Percentiles rank a stretch among this genome's conserved stretches.
These are phyloP conservation scores for Trapa incisa DNA, from an alignment of 345 rosid genomes.

Conservation along the genomic window DNA sequence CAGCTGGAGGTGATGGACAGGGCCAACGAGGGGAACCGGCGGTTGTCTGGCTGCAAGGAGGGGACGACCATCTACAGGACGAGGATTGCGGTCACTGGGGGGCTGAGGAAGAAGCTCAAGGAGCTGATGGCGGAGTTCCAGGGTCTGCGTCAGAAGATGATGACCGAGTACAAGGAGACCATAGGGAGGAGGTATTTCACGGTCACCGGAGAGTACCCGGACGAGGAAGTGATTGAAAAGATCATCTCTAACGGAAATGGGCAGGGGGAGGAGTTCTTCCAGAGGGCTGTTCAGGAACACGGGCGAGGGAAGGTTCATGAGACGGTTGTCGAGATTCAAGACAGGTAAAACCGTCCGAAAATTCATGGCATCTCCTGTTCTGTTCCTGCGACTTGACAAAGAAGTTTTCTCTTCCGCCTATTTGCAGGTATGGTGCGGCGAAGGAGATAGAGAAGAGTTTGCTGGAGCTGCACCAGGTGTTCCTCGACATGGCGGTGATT, in stretches of 20 bases:
- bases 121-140: constrained; percentile 97
- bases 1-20: constrained; percentile 82
- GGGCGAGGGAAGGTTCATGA: constrained; percentile 82
- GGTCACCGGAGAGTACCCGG: constrained; percentile 74
- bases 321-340: constrained; percentile 88
- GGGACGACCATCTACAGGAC: constrained; percentile 75
- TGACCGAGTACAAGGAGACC: constrained; percentile 82
- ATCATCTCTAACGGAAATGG: constrained; percentile 44
- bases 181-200: constrained; percentile 86
- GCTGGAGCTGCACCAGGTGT: too few relatives aligned
- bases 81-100: constrained; percentile 67
- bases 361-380: too few relatives aligned
- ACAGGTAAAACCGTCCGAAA: constrained; percentile 9
- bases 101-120: constrained; percentile 64
- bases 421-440: too few relatives aligned
- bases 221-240: constrained; percentile 77
- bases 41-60: constrained; percentile 69
- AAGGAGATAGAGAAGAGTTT: too few relatives aligned
- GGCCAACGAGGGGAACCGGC: constrained; percentile 62
- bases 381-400: too few relatives aligned
- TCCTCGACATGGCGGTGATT: too few relatives aligned
- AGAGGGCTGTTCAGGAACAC: constrained; percentile 69
- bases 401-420: too few relatives aligned
- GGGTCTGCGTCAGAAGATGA: constrained; percentile 72
- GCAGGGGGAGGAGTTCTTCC: constrained; percentile 55